Base-by-base conservation (phyloP, 2,329 filamentous ascomycete genomes). In the Zopfia rhizophila region DNA sequence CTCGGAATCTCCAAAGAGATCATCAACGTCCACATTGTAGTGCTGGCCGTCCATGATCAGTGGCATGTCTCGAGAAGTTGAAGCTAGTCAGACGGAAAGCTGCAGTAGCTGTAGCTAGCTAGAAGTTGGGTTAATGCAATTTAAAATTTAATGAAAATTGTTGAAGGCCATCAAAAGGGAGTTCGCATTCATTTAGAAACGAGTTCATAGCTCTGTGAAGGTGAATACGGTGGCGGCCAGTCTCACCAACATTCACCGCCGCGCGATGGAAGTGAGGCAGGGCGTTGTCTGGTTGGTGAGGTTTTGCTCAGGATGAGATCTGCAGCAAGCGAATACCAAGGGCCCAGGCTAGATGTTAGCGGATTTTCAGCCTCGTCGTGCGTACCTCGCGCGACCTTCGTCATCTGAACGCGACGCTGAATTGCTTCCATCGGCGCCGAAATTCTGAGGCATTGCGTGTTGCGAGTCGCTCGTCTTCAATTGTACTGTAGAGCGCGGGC, bases 1-100 rank as follows among this genome's bases (percentile, higher is more conserved):
- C 53, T 85, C 81, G 66, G 70, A 61, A 66, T 82, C 72, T 56
- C 73, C 70, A 65, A 78, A 74, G n/a, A 75, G 68, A 52, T 77
- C 74, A 18, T 78, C 76, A 72, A 68, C 65, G 36, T 69, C 66
- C 66, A 70, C 68, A 48, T 64, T 82, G 76, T 81, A 85, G 80
- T 51, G 70, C 35, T 66, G 72, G 40, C 78, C 74, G 40, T 83
- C 82, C 70, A 84, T 75, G 64, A 83, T 83, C 63, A 81, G 66
- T 45, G 77, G 76, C 75, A 56, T 56, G n/a, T 29, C 45, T n/a
- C 32, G 38, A 31, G 11, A 5, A 14, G 13, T n/a, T n/a, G n/a
- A n/a, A n/a, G n/a, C n/a, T n/a, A n/a, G n/a, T n/a, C n/a, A n/a
- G n/a, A n/a, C 24, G 8, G 8, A 8, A 27, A 27, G n/a, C n/a